These are phyloP conservation scores for Desmodesmus armatus DNA, from an alignment of 139 green algal genomes.

Conservation along the genomic window DNA sequence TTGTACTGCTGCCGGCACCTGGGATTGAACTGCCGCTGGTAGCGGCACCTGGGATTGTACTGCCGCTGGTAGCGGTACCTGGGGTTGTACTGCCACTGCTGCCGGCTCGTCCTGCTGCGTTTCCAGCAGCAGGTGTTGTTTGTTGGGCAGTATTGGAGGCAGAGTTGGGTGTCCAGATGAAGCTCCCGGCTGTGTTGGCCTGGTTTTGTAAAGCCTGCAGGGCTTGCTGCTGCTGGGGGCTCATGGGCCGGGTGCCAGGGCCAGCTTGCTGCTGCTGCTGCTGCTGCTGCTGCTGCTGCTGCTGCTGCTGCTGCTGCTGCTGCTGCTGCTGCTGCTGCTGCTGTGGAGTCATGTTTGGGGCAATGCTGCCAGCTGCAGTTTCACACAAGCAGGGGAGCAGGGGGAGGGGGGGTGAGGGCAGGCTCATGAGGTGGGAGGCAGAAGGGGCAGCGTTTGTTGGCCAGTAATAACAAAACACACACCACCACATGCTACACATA, in stretches of 20 bases:
- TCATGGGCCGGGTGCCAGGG: not conserved
- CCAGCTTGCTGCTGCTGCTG: too few species aligned
- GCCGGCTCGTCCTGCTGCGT: not conserved
- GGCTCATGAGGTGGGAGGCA: too few species aligned
- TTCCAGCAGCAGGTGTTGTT: not conserved
- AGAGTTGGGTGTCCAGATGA: not conserved
- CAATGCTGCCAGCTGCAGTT: too few species aligned
- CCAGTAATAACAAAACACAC: too few species aligned
- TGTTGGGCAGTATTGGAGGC: not conserved
- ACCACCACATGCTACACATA: too few species aligned
- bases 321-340: constrained; percentile 16
- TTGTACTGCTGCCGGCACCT: constrained; percentile 3
- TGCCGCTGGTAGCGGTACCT: not conserved
- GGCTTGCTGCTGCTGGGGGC: not conserved
- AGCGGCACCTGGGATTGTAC: not conserved
- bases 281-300: constrained; percentile 13
- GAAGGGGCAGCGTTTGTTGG: too few species aligned
- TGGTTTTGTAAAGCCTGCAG: too few species aligned
- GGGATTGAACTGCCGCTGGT: not conserved
- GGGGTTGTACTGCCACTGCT: not conserved
- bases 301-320: not conserved
- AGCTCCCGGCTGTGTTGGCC: not conserved
- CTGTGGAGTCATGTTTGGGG: too few species aligned
- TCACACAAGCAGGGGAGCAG: too few species aligned
- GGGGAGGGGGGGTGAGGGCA: too few species aligned